These are phyloP conservation scores for Hymenotorrendiella dingleyae DNA, from an alignment of 2,329 filamentous ascomycete genomes.

Conservation along the genomic window DNA sequence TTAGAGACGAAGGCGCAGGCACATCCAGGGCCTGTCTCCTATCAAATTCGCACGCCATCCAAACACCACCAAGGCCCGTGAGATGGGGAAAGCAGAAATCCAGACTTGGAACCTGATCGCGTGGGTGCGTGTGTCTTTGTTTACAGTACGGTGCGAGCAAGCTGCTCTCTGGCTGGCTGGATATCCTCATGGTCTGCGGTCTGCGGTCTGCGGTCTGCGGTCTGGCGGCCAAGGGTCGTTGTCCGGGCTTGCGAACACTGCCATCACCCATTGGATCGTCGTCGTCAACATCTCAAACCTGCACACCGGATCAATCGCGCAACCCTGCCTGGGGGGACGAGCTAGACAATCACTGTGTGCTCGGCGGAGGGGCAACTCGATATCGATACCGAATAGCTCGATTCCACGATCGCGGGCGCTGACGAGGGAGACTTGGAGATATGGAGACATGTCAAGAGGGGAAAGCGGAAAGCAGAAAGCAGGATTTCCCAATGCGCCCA, in stretches of 20 bases:
- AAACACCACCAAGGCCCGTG: conserved; percentile 5
- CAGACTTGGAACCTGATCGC: too few relatives aligned
- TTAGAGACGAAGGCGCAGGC: conserved; percentile 13
- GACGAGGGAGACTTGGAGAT: too few relatives aligned
- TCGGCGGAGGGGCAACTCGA: too few relatives aligned
- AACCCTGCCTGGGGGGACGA: conserved; percentile 3
- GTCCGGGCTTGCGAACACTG: conserved; percentile 17
- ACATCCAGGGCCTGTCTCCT: conserved; percentile 18
- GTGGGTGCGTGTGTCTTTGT: too few relatives aligned
- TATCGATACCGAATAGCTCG: too few relatives aligned
- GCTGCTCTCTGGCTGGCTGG: background rate
- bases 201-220: conserved; percentile 17
- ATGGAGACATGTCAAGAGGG: background rate
- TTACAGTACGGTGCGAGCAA: conserved; percentile 2
- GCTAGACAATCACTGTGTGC: conserved; percentile 1
- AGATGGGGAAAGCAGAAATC: too few relatives aligned
- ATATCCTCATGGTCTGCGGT: conserved; percentile 6
- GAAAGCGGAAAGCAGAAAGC: too few relatives aligned
- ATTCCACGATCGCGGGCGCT: too few relatives aligned
- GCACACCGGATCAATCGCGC: conserved; percentile 10
- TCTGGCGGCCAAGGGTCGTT: conserved; percentile 18
- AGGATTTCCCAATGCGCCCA: too few relatives aligned
- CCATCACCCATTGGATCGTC: conserved; percentile 21
- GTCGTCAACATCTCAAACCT: conserved; percentile 18
- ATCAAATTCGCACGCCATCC: conserved; percentile 7